Conservation (phyloP, 169 alveolate genomes). For the Plasmodium gaboni region DNA sequence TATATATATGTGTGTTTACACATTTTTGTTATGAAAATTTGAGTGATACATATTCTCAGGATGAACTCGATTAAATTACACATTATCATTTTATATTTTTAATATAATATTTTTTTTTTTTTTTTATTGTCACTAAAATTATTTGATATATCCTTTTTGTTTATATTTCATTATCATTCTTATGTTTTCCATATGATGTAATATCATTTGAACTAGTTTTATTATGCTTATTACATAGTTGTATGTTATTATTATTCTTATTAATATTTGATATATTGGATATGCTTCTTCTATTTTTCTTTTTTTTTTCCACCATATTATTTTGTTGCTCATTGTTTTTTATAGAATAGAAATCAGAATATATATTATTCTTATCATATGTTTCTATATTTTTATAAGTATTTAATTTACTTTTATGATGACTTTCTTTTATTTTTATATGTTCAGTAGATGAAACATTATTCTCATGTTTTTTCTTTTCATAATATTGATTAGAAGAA, state of each 20-base stretch:
- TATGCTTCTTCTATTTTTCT: background rate
- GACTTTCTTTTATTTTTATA: background rate
- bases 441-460: background rate
- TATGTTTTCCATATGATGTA: background rate
- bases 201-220: background rate
- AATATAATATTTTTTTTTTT: too few relatives aligned
- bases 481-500: background rate
- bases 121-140: too few relatives aligned
- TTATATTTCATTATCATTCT: background rate
- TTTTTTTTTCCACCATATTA: background rate
- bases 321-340: background rate
- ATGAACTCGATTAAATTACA: too few relatives aligned
- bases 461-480: background rate
- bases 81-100: too few relatives aligned
- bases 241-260: background rate
- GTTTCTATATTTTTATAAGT: background rate
- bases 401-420: background rate
- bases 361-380: background rate
- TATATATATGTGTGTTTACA: too few relatives aligned
- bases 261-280: background rate
- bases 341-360: background rate
- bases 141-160: too few relatives aligned
- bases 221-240: background rate
- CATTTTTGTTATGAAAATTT: too few relatives aligned
- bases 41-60: too few relatives aligned